Conservation (phyloP, 495 filamentous ascomycete species). For the Pseudoneurospora amorphoporcata region DNA sequence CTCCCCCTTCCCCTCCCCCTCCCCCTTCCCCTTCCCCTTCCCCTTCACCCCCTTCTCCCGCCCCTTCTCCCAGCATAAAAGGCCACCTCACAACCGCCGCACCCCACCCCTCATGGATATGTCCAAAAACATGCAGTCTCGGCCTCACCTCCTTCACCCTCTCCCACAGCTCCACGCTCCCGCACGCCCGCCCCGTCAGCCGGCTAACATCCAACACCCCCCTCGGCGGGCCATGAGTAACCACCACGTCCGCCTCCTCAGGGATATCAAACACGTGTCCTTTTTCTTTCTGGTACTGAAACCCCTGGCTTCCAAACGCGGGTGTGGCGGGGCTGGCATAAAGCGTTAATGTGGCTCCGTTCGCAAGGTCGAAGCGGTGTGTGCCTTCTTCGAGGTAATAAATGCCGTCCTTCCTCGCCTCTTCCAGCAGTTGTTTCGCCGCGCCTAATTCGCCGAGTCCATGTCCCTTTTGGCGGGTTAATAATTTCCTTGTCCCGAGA, state of each 20-base stretch:
- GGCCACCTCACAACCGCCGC: slow-evolving; percentile 49
- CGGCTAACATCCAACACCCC: slow-evolving; percentile 43
- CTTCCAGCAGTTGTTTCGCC: slow-evolving; percentile 7
- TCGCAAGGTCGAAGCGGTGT: slow-evolving; percentile 42
- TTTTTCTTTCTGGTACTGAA: slow-evolving; percentile 44
- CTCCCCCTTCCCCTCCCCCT: slow-evolving; percentile 19
- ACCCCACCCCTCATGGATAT: slow-evolving; percentile 69
- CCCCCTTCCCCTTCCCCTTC: slow-evolving; percentile 8
- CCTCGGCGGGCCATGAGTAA: slow-evolving; percentile 66
- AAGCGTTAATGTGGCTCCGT: slow-evolving; percentile 48
- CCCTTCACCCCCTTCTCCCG: slow-evolving; percentile 18
- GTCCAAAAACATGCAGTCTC: slow-evolving; percentile 58
- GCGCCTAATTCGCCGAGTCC: neutral
- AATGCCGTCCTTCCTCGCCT: slow-evolving; percentile 42
- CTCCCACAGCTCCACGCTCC: slow-evolving; percentile 47
- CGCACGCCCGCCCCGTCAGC: slow-evolving; percentile 28
- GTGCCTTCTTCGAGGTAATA: slow-evolving; percentile 58
- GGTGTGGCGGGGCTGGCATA: slow-evolving; percentile 64
- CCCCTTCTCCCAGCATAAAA: too few relatives aligned
- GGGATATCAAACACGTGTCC: slow-evolving; percentile 41
- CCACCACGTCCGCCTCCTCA: slow-evolving; percentile 48
- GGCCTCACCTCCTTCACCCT: slow-evolving; percentile 44
- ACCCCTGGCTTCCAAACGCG: slow-evolving; percentile 50
- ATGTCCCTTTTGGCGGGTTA: too few relatives aligned
- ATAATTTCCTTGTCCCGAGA: too few relatives aligned